Conservation (phyloP, 176 grass and related monocot genomes). For the Carex kokanica region DNA sequence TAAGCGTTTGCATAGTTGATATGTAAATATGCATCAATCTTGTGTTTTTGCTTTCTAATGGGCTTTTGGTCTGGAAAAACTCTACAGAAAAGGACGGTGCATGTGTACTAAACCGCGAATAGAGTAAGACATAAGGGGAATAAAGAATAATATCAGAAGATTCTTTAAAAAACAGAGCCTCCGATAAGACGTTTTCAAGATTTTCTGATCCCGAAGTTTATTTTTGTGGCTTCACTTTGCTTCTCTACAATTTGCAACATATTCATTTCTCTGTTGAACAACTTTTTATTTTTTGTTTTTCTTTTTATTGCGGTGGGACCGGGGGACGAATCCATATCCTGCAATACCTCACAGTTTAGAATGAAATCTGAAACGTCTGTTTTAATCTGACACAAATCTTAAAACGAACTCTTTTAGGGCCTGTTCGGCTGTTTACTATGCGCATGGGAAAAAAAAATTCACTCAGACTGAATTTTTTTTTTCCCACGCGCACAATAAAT, state of each 20-base stretch:
- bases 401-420: no score
- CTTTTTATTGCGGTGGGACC: not conserved
- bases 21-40: not conserved
- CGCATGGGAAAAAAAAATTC: no score
- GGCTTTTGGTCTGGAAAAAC: not conserved
- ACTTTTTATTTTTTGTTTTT: not conserved
- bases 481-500: no score
- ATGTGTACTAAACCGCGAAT: not conserved
- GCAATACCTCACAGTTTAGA: no score
- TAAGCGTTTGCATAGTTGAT: not conserved
- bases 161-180: slow-evolving; percentile 33
- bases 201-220: slow-evolving; percentile 27
- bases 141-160: slow-evolving; percentile 16
- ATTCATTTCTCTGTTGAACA: not conserved
- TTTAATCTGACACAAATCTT: no score
- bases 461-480: no score
- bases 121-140: not conserved
- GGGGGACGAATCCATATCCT: no score
- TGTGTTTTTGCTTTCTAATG: not conserved
- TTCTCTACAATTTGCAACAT: not conserved
- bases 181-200: slow-evolving; percentile 5
- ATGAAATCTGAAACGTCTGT: no score
- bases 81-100: not conserved
- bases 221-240: not conserved
- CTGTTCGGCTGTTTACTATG: no score